Base-by-base conservation (phyloP, 2,329 filamentous ascomycete species). In the Nigrospora osmanthi region DNA sequence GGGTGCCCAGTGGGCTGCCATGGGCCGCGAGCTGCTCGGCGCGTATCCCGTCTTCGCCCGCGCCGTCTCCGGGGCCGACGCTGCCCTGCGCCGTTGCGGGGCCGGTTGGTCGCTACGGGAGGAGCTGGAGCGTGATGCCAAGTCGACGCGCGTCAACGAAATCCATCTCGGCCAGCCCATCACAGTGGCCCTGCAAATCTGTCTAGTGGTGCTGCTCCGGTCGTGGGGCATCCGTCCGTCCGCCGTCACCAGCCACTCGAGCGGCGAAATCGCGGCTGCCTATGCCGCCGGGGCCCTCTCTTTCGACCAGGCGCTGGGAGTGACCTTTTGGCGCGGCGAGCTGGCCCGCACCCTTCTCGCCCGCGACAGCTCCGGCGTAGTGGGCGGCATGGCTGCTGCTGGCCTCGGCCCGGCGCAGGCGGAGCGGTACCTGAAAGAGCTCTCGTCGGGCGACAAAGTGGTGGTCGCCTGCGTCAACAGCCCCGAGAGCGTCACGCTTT, bases 11-110 rank as follows among this genome's bases (percentile, higher is more conserved):
- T 66, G 65, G 63, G 58, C 63, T 39, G 62, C 60, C 16, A 70
- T 70, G 68, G 67, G 67, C 9, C 61, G 64, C 6, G 66, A 69
- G 47, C 55, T 70, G 11, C 65, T 62, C 38, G 56, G 62, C 12
- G 60, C 56, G 36, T 68, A 67, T 46, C 64, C 65, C 0, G 50
- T 59, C 13, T 69, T 66, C 41, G 50, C 57, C 7, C 50, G 56
- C 9, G 59, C 61, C 31, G 58, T 70, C 6, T 57, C 64, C 36
- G 57, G 57, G 13, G 63, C 65, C 9, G 63, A 67, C 45, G 47
- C 48, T 15, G 65, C 56, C 33, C 44, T 69, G 43, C 16, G 32
- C 6, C 47, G 52, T 19, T 34, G 62, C 38, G 59, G 68, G 32
- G 61, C 58, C 0, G 35, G 56, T 2, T 67, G 64, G 63, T 66